Conservation (phyloP, 2,329 filamentous ascomycete species). For the Beauveria sp. region DNA sequence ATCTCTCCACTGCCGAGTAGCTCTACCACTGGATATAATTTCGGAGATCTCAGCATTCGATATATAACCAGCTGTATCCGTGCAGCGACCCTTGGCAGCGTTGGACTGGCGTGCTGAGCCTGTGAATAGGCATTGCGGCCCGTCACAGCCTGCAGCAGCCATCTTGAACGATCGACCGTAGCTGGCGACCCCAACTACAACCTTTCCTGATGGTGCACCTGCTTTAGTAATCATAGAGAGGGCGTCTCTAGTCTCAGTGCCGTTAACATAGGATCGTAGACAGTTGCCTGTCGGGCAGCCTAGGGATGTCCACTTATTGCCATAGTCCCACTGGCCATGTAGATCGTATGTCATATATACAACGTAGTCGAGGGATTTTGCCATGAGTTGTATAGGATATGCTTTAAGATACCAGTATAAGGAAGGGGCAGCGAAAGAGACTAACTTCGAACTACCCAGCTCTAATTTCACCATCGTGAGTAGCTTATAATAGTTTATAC, state of each 20-base stretch:
- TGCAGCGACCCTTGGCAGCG: slow-evolving; percentile 21
- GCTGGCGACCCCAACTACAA: slow-evolving; percentile 24
- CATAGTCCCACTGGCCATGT: slow-evolving; percentile 24
- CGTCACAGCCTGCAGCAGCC: slow-evolving; percentile 16
- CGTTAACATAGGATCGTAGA: slow-evolving; percentile 28
- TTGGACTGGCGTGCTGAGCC: slow-evolving; percentile 16
- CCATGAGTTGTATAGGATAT: slow-evolving; percentile 28
- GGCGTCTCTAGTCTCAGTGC: slow-evolving; percentile 26
- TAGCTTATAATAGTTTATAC: neutral
- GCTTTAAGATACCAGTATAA: slow-evolving; percentile 28
- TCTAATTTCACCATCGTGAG: neutral
- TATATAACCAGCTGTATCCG: slow-evolving; percentile 23
- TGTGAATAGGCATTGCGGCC: slow-evolving; percentile 16
- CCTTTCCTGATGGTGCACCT: slow-evolving; percentile 21
- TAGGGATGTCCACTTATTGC: slow-evolving; percentile 20
- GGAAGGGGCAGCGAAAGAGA: neutral
- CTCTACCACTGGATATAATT: slow-evolving; percentile 18
- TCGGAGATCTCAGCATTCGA: slow-evolving; percentile 24
- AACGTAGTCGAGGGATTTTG: slow-evolving; percentile 22
- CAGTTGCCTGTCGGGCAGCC: slow-evolving; percentile 26
- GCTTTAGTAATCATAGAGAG: slow-evolving; percentile 29
- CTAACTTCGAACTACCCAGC: neutral
- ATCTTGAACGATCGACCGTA: slow-evolving; percentile 26
- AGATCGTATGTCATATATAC: slow-evolving; percentile 28
- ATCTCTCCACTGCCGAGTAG: slow-evolving; percentile 7